phyloP scores from a whole-genome alignment of 352 stramenopile species.

The Phytophthora idaei region DNA sequence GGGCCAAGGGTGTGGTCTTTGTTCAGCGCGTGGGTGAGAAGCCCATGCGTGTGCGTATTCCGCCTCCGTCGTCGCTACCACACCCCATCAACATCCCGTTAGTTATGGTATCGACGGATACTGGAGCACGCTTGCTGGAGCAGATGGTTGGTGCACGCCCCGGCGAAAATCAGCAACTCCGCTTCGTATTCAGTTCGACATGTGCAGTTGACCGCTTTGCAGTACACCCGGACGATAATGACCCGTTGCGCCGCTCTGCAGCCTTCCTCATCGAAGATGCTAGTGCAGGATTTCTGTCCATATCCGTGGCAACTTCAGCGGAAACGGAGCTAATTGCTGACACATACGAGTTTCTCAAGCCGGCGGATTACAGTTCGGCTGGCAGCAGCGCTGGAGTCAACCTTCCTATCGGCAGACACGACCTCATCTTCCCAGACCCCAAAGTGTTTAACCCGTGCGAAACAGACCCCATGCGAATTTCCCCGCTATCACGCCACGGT shows the following conservation, averaged over 20 bases:
- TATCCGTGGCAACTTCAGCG: conserved; percentile 54
- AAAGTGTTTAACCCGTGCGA: conserved; percentile 46
- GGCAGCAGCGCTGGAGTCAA: conserved; percentile 24
- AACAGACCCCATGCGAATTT: conserved; percentile 27
- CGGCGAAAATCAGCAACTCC: conserved; percentile 42
- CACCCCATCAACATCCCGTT: conserved; percentile 56
- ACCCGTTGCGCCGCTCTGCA: conserved; percentile 44
- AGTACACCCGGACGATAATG: conserved; percentile 46
- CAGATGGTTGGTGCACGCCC: conserved; percentile 39
- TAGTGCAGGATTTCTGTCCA: conserved; percentile 55
- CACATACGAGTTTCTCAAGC: conserved; percentile 53
- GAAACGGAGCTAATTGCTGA: conserved; percentile 34
- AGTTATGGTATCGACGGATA: conserved; percentile 73
- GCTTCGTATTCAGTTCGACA: conserved; percentile 62
- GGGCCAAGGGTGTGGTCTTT: conserved; percentile 66
- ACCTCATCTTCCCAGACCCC: conserved; percentile 38
- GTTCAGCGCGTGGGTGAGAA: conserved; percentile 62
- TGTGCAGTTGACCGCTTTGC: conserved; percentile 51
- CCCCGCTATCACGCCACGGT: conserved; percentile 17
- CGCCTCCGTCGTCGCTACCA: conserved; percentile 39
- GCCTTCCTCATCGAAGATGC: conserved; percentile 47
- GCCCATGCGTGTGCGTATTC: conserved; percentile 56
- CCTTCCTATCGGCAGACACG: conserved; percentile 53
- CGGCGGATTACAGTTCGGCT: conserved; percentile 25
- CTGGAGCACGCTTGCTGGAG: conserved; percentile 53